Conservation (phyloP, 2,329 filamentous ascomycete species). For the Sclerotinia trifoliorum region DNA sequence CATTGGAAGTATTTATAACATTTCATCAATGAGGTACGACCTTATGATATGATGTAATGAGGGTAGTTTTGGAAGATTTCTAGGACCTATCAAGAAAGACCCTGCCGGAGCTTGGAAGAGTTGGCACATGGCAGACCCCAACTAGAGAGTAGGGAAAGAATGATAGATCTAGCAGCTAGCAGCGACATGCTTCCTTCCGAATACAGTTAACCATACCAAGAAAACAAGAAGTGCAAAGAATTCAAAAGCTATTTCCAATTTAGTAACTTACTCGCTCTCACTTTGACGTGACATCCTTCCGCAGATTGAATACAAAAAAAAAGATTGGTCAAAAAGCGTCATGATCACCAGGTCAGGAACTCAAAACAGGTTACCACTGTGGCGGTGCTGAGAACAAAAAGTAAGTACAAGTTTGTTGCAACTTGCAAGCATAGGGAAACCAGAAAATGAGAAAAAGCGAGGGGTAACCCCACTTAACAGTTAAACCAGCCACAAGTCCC, state of each 20-base stretch:
- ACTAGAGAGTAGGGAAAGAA: background rate
- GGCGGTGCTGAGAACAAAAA: background rate
- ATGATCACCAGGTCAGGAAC: background rate
- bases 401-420: background rate
- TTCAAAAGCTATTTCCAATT: background rate
- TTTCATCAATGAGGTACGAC: background rate
- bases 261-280: background rate
- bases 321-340: background rate
- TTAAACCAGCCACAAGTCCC: conserved; percentile 6
- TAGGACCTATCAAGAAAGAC: background rate
- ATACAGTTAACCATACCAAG: conserved; percentile 3
- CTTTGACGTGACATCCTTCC: background rate
- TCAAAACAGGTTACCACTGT: conserved; percentile 13
- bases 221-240: conserved; percentile 9
- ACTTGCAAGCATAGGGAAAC: background rate
- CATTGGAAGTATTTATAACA: conserved; percentile 15
- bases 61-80: background rate
- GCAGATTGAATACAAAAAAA: background rate
- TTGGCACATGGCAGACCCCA: conserved; percentile 15
- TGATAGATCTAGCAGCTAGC: background rate
- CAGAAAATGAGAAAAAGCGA: background rate
- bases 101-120: conserved; percentile 14
- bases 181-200: background rate
- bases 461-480: background rate
- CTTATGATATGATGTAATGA: conserved; percentile 19